Percentiles rank a stretch among this genome's conserved stretches.
Evolutionary conservation across 148 eudicot genomes (phyloP).

Genomic region (Camellia sinensis): DNA sequence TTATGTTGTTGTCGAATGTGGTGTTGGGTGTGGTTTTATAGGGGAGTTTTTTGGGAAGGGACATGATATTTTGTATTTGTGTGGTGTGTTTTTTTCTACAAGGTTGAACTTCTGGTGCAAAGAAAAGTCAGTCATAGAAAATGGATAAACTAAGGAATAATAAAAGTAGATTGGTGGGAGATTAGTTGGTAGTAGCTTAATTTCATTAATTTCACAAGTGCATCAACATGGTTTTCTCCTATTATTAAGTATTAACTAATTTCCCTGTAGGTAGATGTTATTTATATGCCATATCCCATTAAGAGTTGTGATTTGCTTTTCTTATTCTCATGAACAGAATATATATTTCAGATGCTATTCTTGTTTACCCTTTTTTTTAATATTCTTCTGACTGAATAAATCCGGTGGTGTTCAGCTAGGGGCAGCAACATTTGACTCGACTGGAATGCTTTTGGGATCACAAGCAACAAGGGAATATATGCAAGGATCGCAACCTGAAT

Average conservation of each 20-base stretch:
- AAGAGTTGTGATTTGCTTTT: not conserved
- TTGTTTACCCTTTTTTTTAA: not conserved
- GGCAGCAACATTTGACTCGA: slow-evolving; percentile 51
- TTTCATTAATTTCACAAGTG: not conserved
- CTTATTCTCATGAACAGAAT: not conserved
- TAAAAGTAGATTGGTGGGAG: not conserved
- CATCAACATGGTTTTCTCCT: not conserved
- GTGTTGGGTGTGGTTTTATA: too few relatives aligned
- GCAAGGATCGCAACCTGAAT: slow-evolving; percentile 61
- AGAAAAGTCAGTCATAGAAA: too few relatives aligned
- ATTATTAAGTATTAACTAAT: not conserved
- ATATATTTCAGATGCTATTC: not conserved
- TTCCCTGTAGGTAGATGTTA: not conserved
- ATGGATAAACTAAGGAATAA: not conserved
- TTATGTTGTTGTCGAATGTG: not conserved
- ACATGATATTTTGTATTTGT: too few relatives aligned
- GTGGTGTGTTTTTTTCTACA: too few relatives aligned
- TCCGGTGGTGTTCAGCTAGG: slow-evolving; percentile 50
- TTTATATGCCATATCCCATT: not conserved
- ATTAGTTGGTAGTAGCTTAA: not conserved
- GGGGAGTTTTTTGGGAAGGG: too few relatives aligned
- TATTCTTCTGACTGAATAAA: not conserved
- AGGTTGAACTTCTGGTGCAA: too few relatives aligned
- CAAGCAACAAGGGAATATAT: slow-evolving; percentile 67
- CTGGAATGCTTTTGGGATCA: slow-evolving; percentile 53